phyloP scores from a whole-genome alignment of 1,139 yeast genomes.

The Debaryomyces coudertii region DNA sequence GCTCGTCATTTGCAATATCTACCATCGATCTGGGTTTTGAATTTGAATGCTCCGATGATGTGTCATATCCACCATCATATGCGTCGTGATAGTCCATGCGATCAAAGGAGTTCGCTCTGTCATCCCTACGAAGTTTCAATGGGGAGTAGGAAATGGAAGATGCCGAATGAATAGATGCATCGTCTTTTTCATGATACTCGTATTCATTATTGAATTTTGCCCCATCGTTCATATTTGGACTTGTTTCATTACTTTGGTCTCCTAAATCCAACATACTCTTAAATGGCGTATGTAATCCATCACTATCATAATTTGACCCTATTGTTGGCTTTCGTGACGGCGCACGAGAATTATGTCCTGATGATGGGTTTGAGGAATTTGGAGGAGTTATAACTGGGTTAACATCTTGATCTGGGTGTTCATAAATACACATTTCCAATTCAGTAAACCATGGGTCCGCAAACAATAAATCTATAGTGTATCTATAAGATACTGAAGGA shows the following conservation, averaged over 20 bases:
- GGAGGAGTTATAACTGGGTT: constrained; percentile 40
- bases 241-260: constrained; percentile 11
- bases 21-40: constrained; percentile 7
- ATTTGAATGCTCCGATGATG: constrained; percentile 4
- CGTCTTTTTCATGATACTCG: constrained; percentile 20
- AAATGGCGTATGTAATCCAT: constrained; percentile 31
- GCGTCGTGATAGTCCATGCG: not conserved
- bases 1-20: constrained; percentile 1
- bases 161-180: constrained; percentile 28
- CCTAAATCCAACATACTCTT: constrained; percentile 47
- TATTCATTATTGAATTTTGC: not conserved
- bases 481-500: constrained; percentile 57
- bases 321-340: constrained; percentile 42
- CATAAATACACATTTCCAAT: constrained; percentile 65
- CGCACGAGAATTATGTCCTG: constrained; percentile 32
- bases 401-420: constrained; percentile 51
- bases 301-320: constrained; percentile 19
- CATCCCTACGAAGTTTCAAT: constrained; percentile 15
- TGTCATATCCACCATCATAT: not conserved
- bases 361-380: constrained; percentile 23
- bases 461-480: constrained; percentile 56
- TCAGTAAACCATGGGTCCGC: constrained; percentile 65
- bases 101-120: constrained; percentile 3
- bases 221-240: not conserved
- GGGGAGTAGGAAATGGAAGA: constrained; percentile 30